Conservation (phyloP, 768 basidiomycete genomes). For the Jaapia argillacea region DNA sequence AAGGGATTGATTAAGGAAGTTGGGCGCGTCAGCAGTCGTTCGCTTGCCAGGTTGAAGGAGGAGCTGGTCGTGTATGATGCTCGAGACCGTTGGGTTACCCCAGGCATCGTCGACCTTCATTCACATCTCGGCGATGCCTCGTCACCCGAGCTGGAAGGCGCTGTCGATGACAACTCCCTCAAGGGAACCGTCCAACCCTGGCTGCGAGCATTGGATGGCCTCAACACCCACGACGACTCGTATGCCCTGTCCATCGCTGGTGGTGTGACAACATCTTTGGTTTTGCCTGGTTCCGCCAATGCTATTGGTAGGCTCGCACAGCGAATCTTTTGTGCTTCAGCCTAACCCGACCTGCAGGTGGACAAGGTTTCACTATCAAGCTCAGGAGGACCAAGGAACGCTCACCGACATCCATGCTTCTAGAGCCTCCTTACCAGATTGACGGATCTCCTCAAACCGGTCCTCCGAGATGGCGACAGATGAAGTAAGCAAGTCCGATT, state of each 20-base stretch:
- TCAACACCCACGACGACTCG: slow-evolving; percentile 34
- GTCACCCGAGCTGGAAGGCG: slow-evolving; percentile 41
- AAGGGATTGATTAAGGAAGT: slow-evolving; percentile 4
- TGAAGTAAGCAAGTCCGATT: slow-evolving; percentile 41
- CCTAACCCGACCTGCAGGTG: slow-evolving; percentile 27
- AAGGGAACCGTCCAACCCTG: slow-evolving; percentile 22
- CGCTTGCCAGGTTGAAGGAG: background rate
- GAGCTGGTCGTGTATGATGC: background rate
- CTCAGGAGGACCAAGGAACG: slow-evolving; percentile 35
- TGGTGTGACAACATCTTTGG: slow-evolving; percentile 36
- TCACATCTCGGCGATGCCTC: slow-evolving; percentile 53
- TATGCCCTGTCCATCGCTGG: slow-evolving; percentile 31
- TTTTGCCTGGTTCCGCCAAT: slow-evolving; percentile 29
- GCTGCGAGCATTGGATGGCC: slow-evolving; percentile 31
- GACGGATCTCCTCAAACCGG: slow-evolving; percentile 9
- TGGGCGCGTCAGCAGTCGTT: background rate
- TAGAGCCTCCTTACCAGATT: slow-evolving; percentile 41
- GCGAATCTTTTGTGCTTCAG: background rate
- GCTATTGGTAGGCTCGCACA: slow-evolving; percentile 11
- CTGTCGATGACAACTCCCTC: slow-evolving; percentile 44
- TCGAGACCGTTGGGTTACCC: background rate
- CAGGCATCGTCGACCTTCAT: slow-evolving; percentile 49
- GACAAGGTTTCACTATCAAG: slow-evolving; percentile 43
- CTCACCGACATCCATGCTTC: slow-evolving; percentile 34
- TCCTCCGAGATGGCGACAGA: slow-evolving; percentile 48